Percentiles rank a stretch among this genome's conserved stretches.
Conservation (phyloP, 768 basidiomycete species). For the Mycena chlorophos region DNA sequence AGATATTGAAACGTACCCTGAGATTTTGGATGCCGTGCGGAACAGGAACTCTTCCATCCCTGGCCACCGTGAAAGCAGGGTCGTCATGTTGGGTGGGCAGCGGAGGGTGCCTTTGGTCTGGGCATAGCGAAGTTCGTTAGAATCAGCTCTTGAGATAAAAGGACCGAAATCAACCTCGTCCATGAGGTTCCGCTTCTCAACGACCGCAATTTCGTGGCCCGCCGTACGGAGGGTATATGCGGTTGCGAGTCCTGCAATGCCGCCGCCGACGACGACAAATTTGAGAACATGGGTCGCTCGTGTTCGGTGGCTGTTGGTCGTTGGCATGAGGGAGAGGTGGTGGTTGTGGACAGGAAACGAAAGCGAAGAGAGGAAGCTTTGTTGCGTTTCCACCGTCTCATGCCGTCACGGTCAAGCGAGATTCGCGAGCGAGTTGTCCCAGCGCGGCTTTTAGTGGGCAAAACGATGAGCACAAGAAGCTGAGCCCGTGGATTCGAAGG, state of each 20-base stretch:
- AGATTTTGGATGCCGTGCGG: not conserved
- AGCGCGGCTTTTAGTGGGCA: no score
- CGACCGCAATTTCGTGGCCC: constrained; percentile 9
- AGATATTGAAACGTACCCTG: constrained; percentile 6
- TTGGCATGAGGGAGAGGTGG: not conserved
- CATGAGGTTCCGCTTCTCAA: not conserved
- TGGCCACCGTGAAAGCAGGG: constrained; percentile 10
- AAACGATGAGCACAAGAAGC: no score
- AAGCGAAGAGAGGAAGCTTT: no score
- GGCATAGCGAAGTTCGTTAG: not conserved
- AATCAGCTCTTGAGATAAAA: not conserved
- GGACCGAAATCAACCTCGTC: not conserved
- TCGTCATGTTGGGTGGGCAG: constrained; percentile 16
- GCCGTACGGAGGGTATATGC: constrained; percentile 30
- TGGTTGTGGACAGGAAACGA: not conserved
- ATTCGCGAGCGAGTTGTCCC: no score
- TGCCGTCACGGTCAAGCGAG: no score
- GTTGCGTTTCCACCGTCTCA: no score
- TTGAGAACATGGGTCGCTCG: constrained; percentile 23
- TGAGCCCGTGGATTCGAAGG: no score
- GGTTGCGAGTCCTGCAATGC: constrained; percentile 35
- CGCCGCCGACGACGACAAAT: constrained; percentile 37
- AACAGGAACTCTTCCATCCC: constrained; percentile 9
- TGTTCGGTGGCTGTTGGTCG: not conserved
- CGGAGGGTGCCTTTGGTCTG: constrained; percentile 14